Evolutionary conservation across 2,329 filamentous ascomycete genomes (phyloP).

Genomic region (Pseudopyricularia cyperi): DNA sequence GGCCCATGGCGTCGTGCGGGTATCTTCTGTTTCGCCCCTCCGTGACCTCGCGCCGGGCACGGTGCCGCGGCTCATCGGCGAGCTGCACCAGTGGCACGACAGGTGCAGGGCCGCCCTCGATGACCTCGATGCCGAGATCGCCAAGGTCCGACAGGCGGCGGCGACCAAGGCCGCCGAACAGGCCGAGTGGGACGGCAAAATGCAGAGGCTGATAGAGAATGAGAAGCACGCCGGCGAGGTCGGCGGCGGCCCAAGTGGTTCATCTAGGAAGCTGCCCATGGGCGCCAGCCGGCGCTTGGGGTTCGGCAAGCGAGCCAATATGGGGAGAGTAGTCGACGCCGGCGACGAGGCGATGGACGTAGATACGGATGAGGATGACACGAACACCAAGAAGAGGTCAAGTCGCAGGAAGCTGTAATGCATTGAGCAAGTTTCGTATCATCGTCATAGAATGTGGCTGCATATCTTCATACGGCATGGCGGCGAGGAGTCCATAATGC

Average conservation of each 20-base stretch:
- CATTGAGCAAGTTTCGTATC: background rate
- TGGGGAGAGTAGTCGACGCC: background rate
- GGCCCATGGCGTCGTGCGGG: slow-evolving; percentile 56
- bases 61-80: slow-evolving; percentile 53
- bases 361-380: slow-evolving; percentile 36
- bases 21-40: slow-evolving; percentile 70
- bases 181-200: slow-evolving; percentile 29
- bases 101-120: slow-evolving; percentile 63
- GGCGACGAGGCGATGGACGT: slow-evolving; percentile 32
- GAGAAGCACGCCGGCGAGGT: slow-evolving; percentile 18
- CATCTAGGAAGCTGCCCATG: slow-evolving; percentile 10
- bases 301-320: slow-evolving; percentile 17
- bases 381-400: slow-evolving; percentile 28
- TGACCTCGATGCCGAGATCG: slow-evolving; percentile 66
- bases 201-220: slow-evolving; percentile 35
- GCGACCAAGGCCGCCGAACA: slow-evolving; percentile 36
- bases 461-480: background rate
- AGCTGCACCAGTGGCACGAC: slow-evolving; percentile 62
- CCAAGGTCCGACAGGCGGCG: slow-evolving; percentile 47
- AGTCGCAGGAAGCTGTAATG: slow-evolving; percentile 40
- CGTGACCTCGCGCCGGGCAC: slow-evolving; percentile 71
- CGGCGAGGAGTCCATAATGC: background rate
- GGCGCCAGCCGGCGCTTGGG: slow-evolving; percentile 9
- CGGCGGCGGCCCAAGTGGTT: slow-evolving; percentile 8
- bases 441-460: background rate